A percentile compares a stretch with the other conserved stretches of the same genome.
Evolutionary conservation across 805 yeast genomes (phyloP).

Genomic region (Yamadazyma tumulicola): DNA sequence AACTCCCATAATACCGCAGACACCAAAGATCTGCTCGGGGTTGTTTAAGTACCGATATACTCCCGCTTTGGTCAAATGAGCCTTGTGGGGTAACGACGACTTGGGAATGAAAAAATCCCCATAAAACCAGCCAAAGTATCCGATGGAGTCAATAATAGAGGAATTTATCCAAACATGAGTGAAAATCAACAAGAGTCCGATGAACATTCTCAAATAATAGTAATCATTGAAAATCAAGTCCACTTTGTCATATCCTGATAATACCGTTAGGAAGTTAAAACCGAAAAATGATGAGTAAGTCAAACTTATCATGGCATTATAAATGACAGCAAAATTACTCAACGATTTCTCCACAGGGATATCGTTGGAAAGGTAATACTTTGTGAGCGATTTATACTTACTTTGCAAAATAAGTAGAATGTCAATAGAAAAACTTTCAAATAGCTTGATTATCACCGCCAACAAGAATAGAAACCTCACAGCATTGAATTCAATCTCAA

Average conservation of each 20-base stretch:
- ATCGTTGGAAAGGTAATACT: slow-evolving; percentile 60
- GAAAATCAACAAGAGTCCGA: slow-evolving; percentile 53
- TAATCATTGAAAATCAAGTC: slow-evolving; percentile 29
- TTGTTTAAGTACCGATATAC: slow-evolving; percentile 78
- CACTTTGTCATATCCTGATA: slow-evolving; percentile 12
- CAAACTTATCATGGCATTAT: slow-evolving; percentile 47
- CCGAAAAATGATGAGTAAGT: slow-evolving; percentile 54
- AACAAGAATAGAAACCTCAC: slow-evolving; percentile 32
- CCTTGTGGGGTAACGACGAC: slow-evolving; percentile 37
- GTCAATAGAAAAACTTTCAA: slow-evolving; percentile 51
- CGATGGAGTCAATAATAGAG: slow-evolving; percentile 67
- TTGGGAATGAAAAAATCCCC: slow-evolving; percentile 77
- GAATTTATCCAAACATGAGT: slow-evolving; percentile 68
- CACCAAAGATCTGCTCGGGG: slow-evolving; percentile 77
- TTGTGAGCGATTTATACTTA: slow-evolving; percentile 58
- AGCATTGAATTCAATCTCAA: slow-evolving; percentile 10
- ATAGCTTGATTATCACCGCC: slow-evolving; percentile 45
- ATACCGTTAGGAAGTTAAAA: slow-evolving; percentile 27
- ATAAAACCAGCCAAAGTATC: slow-evolving; percentile 86
- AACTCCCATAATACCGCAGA: slow-evolving; percentile 78
- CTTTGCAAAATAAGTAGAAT: slow-evolving; percentile 57
- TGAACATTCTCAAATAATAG: slow-evolving; percentile 50
- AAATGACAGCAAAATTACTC: slow-evolving; percentile 69
- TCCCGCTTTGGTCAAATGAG: slow-evolving; percentile 68
- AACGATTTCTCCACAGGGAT: slow-evolving; percentile 62